phyloP scores from a whole-genome alignment of 2,329 filamentous ascomycete species.

The Leptographium galeiforme region DNA sequence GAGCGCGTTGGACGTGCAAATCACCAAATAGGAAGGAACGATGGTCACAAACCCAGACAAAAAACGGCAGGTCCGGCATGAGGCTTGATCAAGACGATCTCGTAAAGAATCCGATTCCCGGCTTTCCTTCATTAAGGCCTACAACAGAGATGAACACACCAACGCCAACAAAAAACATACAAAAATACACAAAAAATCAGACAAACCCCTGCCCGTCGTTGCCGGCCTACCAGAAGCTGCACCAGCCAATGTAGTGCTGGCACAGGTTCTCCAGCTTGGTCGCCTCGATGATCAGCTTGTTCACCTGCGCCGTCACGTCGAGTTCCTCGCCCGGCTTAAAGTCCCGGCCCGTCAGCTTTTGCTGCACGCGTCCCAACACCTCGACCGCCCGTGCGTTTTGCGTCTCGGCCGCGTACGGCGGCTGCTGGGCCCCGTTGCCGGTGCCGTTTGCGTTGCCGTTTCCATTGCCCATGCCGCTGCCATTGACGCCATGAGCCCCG shows the following conservation, averaged over 20 bases:
- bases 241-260: conserved; percentile 99
- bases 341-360: conserved; percentile 89
- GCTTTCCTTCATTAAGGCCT: too few species aligned
- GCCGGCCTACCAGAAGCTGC: conserved; percentile 82
- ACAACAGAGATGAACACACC: too few species aligned
- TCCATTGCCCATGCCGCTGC: background rate
- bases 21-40: too few species aligned
- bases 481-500: background rate
- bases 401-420: conserved; percentile 49
- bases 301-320: conserved; percentile 75
- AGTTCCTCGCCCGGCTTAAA: conserved; percentile 81
- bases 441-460: background rate
- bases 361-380: conserved; percentile 80
- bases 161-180: background rate
- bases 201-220: too few species aligned
- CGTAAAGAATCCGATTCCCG: background rate
- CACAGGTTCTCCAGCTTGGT: conserved; percentile 96
- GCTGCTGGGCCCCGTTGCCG: background rate
- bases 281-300: conserved; percentile 86
- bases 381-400: conserved; percentile 90
- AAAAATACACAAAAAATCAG: background rate
- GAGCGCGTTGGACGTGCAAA: too few species aligned
- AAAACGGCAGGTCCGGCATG: background rate
- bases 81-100: background rate
- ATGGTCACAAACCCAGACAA: too few species aligned